phyloP scores from a whole-genome alignment of 805 yeast genomes.

The Debaryomyces castellii region DNA sequence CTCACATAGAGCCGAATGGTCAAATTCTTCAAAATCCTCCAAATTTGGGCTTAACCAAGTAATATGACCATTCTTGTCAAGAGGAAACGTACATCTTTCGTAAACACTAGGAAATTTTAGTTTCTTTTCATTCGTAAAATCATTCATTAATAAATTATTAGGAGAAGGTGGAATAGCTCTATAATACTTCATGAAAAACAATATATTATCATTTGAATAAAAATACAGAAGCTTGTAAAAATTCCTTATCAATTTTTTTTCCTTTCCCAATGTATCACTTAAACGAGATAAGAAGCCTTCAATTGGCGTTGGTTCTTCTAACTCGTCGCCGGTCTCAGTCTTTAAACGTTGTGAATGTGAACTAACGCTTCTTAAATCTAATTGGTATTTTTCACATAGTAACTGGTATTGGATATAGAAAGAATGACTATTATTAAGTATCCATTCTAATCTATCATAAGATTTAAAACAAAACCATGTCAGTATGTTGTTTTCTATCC shows the following conservation, averaged over 20 bases:
- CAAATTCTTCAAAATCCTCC: slow-evolving; percentile 48
- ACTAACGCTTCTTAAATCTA: slow-evolving; percentile 60
- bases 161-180: slow-evolving; percentile 66
- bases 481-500: slow-evolving; percentile 22
- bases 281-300: slow-evolving; percentile 78
- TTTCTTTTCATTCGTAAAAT: slow-evolving; percentile 9
- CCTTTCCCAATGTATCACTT: slow-evolving; percentile 49
- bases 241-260: slow-evolving; percentile 34
- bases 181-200: slow-evolving; percentile 56
- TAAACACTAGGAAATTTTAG: slow-evolving; percentile 35
- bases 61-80: slow-evolving; percentile 52
- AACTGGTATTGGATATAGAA: slow-evolving; percentile 30
- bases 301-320: slow-evolving; percentile 64
- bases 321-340: neutral
- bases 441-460: slow-evolving; percentile 71
- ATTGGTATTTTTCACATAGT: slow-evolving; percentile 37
- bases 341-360: slow-evolving; percentile 35
- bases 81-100: slow-evolving; percentile 53
- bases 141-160: slow-evolving; percentile 16
- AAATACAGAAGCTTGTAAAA: slow-evolving; percentile 61
- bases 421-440: slow-evolving; percentile 23
- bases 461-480: slow-evolving; percentile 58
- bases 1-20: slow-evolving; percentile 61
- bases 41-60: slow-evolving; percentile 51
- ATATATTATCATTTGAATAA: slow-evolving; percentile 57